A percentile compares a stretch with the other conserved stretches of the same genome.
Evolutionary conservation across 352 stramenopile genomes (phyloP).

Genomic region (Pythium utonaiense): DNA sequence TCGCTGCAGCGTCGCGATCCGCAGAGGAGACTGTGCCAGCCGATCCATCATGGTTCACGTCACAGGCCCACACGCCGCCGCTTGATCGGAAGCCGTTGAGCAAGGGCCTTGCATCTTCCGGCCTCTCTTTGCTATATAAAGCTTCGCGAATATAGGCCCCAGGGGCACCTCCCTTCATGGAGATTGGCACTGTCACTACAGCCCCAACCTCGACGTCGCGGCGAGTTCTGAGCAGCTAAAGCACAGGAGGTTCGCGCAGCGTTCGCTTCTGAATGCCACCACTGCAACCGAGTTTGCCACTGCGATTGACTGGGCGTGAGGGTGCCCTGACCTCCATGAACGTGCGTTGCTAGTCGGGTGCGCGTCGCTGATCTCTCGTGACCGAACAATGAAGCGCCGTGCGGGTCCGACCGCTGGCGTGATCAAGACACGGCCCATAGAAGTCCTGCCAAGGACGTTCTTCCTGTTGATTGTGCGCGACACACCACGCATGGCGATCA

Average conservation of each 20-base stretch:
- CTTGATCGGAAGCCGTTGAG: not conserved
- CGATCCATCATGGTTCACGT: conserved; percentile 12
- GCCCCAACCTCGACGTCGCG: not conserved
- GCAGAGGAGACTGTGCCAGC: conserved; percentile 22
- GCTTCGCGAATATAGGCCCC: not conserved
- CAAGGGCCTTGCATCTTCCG: not conserved
- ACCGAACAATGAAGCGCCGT: conserved; percentile 45
- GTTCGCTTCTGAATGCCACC: not conserved
- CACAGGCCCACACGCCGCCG: too few relatives aligned
- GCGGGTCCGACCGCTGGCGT: conserved; percentile 19
- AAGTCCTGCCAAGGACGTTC: conserved; percentile 52
- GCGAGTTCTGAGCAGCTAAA: conserved; percentile 6
- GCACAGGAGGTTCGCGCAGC: not conserved
- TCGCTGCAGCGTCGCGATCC: conserved; percentile 1
- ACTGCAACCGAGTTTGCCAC: not conserved
- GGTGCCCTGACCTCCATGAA: not conserved
- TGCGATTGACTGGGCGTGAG: not conserved
- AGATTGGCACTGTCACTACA: not conserved
- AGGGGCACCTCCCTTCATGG: not conserved
- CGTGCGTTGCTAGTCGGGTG: not conserved
- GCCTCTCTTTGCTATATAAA: not conserved
- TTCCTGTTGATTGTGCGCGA: conserved; percentile 52
- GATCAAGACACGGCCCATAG: conserved; percentile 37
- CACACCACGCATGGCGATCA: conserved; percentile 17
- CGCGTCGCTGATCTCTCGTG: not conserved